phyloP scores from a whole-genome alignment of 257 asterid genomes.

The Coffea canephora region DNA sequence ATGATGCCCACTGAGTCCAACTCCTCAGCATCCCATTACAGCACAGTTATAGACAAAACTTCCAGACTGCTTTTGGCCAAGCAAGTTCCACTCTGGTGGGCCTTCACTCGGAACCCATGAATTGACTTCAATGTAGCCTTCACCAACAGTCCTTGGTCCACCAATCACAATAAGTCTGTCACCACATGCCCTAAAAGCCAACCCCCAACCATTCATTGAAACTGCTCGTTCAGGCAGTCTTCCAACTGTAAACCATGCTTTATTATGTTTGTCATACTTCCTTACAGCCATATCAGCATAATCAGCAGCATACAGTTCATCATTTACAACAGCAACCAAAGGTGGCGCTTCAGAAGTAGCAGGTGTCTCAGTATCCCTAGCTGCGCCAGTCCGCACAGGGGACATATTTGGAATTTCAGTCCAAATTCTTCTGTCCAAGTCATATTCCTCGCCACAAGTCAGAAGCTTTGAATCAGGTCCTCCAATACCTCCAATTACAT shows the following conservation, averaged over 20 bases:
- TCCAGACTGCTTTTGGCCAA: constrained; percentile 70
- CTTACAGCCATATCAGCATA: constrained; percentile 77
- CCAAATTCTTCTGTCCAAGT: constrained; percentile 55
- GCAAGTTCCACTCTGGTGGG: constrained; percentile 57
- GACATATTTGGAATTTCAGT: constrained; percentile 82
- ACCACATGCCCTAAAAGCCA: constrained; percentile 55
- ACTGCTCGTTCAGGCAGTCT: constrained; percentile 71
- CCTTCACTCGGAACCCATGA: constrained; percentile 54
- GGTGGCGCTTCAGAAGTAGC: constrained; percentile 88
- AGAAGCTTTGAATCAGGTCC: constrained; percentile 43
- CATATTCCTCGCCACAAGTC: constrained; percentile 51
- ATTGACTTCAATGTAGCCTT: constrained; percentile 50
- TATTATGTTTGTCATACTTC: constrained; percentile 48
- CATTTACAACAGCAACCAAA: constrained; percentile 73
- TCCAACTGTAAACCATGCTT: constrained; percentile 57
- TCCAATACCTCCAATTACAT: constrained; percentile 73
- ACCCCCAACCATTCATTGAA: constrained; percentile 72
- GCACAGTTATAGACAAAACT: constrained; percentile 97
- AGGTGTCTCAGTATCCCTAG: constrained; percentile 50
- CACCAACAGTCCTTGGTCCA: constrained; percentile 57
- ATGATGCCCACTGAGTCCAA: constrained; percentile 27
- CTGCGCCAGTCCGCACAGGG: constrained; percentile 56
- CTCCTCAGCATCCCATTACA: constrained; percentile 93
- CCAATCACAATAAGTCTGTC: constrained; percentile 66
- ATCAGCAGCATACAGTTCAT: constrained; percentile 80